Base-by-base conservation (phyloP, 2,329 filamentous ascomycete genomes). In the Knufia petricola region DNA sequence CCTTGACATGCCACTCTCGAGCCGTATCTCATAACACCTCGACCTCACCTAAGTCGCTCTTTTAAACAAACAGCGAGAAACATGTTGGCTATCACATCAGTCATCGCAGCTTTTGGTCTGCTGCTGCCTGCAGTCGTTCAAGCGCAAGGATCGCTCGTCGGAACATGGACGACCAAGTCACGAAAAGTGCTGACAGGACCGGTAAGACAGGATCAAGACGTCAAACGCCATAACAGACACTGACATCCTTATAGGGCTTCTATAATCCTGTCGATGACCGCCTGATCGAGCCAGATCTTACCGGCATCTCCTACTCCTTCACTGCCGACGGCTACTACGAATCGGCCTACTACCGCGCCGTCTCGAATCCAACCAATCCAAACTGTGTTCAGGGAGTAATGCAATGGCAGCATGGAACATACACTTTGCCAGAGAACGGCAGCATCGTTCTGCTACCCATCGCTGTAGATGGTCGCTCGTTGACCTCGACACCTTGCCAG, bases 251-350 rank as follows among this genome's bases (percentile, higher is more conserved):
- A 45, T 53, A 85, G 82, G 76, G 72, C 58, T 85, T 86, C 65
- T 86, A 84, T 59, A 76, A 86, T 64, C 78, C 81, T 3, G 67
- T 78, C 45, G 74, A 78, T 49, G 83, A 86, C 58, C 69, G 69
- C 53, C 71, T 87, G 52, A 76, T 78, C 55, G 83, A 87, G 64
- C 83, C 83, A 13, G 69, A 66, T 6, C 70, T 78, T 53, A 77
- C 82, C 0, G 83, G 83, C 20, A 83, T 85, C 55, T 85, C 82
- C 13, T 87, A 85, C 67, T 86, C 83, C 9, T 87, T 87, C 64
- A 81, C 79, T 3, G 69, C 66, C 34, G 78, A 85, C 61, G 82
- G 82, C 19, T 72, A 74, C 63, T 87, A 75, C 60, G 83, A 87
- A 65, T 74, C 79, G 59, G 81, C 83, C 12, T 79, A 82, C 63